A percentile compares a stretch with the other conserved stretches of the same genome.
phyloP scores from a whole-genome alignment of 2,329 filamentous ascomycete genomes.

The Alternaria ethzedia region DNA sequence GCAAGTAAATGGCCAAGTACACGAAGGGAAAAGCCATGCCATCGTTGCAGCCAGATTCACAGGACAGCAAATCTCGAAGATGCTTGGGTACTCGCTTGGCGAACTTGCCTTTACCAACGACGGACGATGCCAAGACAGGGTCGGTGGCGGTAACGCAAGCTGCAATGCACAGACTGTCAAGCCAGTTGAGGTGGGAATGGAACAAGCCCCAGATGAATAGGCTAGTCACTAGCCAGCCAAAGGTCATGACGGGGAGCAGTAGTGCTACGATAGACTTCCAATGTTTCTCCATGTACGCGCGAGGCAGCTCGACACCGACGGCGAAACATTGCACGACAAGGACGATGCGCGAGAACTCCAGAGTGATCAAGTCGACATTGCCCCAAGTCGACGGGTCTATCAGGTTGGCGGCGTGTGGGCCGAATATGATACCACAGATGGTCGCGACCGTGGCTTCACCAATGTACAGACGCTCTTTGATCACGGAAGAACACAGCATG shows the following conservation, averaged over 20 bases:
- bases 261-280: slow-evolving; percentile 92
- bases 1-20: slow-evolving; percentile 88
- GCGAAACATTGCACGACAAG: slow-evolving; percentile 93
- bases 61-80: slow-evolving; percentile 90
- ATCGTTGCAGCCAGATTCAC: slow-evolving; percentile 98
- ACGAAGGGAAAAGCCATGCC: slow-evolving; percentile 99
- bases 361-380: slow-evolving; percentile 82
- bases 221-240: slow-evolving; percentile 91
- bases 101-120: slow-evolving; percentile 98
- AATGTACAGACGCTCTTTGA: slow-evolving; percentile 98
- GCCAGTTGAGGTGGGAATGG: slow-evolving; percentile 77
- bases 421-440: slow-evolving; percentile 85
- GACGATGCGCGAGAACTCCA: slow-evolving; percentile 89
- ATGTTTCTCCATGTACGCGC: slow-evolving; percentile 96
- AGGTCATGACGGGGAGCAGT: slow-evolving; percentile 95
- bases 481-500: slow-evolving; percentile 97
- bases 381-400: slow-evolving; percentile 80
- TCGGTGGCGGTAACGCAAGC: slow-evolving; percentile 98
- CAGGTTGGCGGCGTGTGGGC: slow-evolving; percentile 80
- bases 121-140: slow-evolving; percentile 93
- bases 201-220: slow-evolving; percentile 93
- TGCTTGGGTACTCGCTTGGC: slow-evolving; percentile 97
- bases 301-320: slow-evolving; percentile 87
- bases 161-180: slow-evolving; percentile 84
- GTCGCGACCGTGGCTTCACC: slow-evolving; percentile 96